phyloP scores from a whole-genome alignment of 345 rosid species.

The Mercurialis annua region DNA sequence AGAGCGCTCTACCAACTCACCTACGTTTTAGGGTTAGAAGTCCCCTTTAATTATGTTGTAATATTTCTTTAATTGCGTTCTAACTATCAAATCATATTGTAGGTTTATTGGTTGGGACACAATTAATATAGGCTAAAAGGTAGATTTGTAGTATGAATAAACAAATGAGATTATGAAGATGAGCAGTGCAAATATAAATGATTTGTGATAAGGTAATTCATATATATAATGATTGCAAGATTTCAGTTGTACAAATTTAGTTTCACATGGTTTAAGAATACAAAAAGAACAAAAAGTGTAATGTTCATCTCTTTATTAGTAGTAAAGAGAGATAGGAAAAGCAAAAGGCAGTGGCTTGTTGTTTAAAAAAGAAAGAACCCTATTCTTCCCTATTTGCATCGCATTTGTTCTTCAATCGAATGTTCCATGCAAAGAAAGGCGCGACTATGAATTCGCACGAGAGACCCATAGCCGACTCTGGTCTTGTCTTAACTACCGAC shows the following conservation, averaged over 20 bases:
- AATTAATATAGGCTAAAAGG: slow-evolving; percentile 17
- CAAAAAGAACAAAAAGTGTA: not conserved
- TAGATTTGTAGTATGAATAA: slow-evolving; percentile 17
- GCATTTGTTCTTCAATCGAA: slow-evolving; percentile 96
- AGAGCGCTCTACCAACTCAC: too few relatives aligned
- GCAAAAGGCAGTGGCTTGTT: too few relatives aligned
- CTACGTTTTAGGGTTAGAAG: too few relatives aligned
- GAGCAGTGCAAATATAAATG: not conserved
- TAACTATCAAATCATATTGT: too few relatives aligned
- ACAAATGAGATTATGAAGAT: not conserved
- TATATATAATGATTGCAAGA: slow-evolving; percentile 1
- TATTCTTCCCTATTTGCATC: slow-evolving; percentile 77
- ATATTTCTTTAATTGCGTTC: too few relatives aligned
- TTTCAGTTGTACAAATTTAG: not conserved
- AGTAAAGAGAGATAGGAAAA: too few relatives aligned
- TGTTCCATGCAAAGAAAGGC: slow-evolving; percentile 96
- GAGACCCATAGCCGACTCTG: slow-evolving; percentile 91
- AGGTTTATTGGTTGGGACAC: too few relatives aligned
- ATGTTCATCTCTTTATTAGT: slow-evolving; percentile 40
- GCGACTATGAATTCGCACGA: slow-evolving; percentile 92
- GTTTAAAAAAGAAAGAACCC: slow-evolving; percentile 93
- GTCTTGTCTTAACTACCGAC: slow-evolving; percentile 98
- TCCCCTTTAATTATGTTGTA: too few relatives aligned
- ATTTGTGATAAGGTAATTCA: slow-evolving; percentile 18
- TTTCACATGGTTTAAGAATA: slow-evolving; percentile 12